phyloP scores from a whole-genome alignment of 1,284 basidiomycete genomes.

The Sanguinoderma infundibulare region DNA sequence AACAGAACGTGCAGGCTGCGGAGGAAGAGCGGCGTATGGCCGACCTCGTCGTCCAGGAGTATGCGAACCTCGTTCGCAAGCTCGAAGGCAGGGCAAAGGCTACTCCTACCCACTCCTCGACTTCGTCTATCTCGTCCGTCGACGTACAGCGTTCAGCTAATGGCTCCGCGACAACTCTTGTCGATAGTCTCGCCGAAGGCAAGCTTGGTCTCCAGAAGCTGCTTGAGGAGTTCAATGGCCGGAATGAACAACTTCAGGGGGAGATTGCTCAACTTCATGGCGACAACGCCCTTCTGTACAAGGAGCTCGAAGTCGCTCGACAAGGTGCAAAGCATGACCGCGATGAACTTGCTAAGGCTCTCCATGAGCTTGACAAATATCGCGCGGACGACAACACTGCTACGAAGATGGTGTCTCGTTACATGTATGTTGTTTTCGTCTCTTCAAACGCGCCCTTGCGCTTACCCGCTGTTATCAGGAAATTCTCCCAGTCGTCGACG shows the following conservation, averaged over 20 bases:
- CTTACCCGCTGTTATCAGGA: constrained; percentile 48
- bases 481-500: constrained; percentile 84
- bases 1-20: constrained; percentile 44
- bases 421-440: constrained; percentile 63
- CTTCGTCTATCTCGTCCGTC: constrained; percentile 20
- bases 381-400: constrained; percentile 78
- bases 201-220: constrained; percentile 54
- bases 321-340: constrained; percentile 47
- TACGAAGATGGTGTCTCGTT: constrained; percentile 85
- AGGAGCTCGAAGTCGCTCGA: constrained; percentile 52
- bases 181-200: constrained; percentile 50
- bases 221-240: constrained; percentile 52
- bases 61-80: constrained; percentile 68
- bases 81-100: constrained; percentile 51
- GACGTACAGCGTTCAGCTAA: constrained; percentile 16
- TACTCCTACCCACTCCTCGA: constrained; percentile 17
- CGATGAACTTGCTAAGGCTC: constrained; percentile 48
- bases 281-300: constrained; percentile 47
- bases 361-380: constrained; percentile 62
- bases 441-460: background rate
- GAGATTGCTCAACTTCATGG: constrained; percentile 50
- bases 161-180: constrained; percentile 36
- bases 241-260: constrained; percentile 50
- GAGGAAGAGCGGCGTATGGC: constrained; percentile 65
- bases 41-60: constrained; percentile 68